These are phyloP conservation scores for Balamuthia mandrillaris DNA, from an alignment of 208 protist genomes.

Conservation along the genomic window DNA sequence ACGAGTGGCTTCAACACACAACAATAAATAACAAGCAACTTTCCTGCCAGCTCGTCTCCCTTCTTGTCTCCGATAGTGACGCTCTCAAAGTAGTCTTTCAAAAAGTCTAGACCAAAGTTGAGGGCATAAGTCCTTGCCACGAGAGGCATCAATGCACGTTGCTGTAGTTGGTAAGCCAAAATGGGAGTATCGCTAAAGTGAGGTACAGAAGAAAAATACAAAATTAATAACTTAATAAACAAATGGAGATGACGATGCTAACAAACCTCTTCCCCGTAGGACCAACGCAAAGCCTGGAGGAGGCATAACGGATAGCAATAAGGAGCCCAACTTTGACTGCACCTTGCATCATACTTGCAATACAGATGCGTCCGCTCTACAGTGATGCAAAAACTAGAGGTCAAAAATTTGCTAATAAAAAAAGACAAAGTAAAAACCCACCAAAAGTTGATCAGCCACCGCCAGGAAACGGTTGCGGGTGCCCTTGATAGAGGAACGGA, in stretches of 20 bases:
- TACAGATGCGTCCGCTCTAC: background rate
- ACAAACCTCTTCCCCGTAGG: slow-evolving; percentile 34
- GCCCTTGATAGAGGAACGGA: slow-evolving; percentile 50
- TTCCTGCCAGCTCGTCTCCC: background rate
- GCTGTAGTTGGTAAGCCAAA: slow-evolving; percentile 59
- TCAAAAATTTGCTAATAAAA: no score
- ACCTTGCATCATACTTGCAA: background rate
- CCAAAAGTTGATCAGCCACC: slow-evolving; percentile 56
- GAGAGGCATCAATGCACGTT: slow-evolving; percentile 53
- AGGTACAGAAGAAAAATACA: background rate
- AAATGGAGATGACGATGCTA: background rate
- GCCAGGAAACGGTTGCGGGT: slow-evolving; percentile 52
- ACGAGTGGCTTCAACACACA: slow-evolving; percentile 54
- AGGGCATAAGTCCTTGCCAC: slow-evolving; percentile 52
- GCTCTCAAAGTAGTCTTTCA: slow-evolving; percentile 51
- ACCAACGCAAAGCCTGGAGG: slow-evolving; percentile 37
- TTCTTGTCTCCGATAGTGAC: background rate
- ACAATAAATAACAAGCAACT: slow-evolving; percentile 23
- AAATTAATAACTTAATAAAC: background rate
- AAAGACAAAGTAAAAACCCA: no score
- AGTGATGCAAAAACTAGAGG: background rate
- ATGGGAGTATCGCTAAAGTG: slow-evolving; percentile 48
- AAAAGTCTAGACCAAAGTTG: slow-evolving; percentile 54
- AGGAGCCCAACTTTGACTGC: slow-evolving; percentile 10
- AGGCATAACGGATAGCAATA: slow-evolving; percentile 48